Base-by-base conservation (phyloP, 1,139 yeast species). In the Hyphopichia khmerensis region DNA sequence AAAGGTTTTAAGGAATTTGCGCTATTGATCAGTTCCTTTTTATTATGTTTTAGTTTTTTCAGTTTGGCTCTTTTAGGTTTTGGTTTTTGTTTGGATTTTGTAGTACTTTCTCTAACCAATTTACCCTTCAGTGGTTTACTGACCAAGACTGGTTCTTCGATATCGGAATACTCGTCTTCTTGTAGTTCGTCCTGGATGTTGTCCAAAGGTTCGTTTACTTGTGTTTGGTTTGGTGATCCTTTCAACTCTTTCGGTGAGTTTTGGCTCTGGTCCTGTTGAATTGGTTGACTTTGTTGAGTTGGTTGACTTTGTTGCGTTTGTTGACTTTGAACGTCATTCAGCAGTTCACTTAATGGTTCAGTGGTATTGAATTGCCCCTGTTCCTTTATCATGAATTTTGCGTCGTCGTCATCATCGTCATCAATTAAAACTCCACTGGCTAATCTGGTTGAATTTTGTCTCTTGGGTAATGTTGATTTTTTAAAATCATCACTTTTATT, bases 1-100 rank as follows among this genome's bases (percentile, higher is more conserved):
- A 82, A 80, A 4, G 85, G 82, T 44, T 70, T 67, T 40, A 76
- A 60, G 3, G 39, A 8, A 58, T 31, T 30, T 5, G 4, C 7
- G 15, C 38, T 26, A n/a, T 9, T 19, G 31, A 11, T 33, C 11
- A 27, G 4, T n/a, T 37, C 35, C 15, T 21, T 16, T 11, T 26
- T 26, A 26, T 11, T 11, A 13, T 26, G 29, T 21, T 40, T 44
- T 9, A 45, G 24, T 14, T 46, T 32, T 19, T 50, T 51, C 3
- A 48, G 39, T 17, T 44, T 50, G 21, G 45, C 46, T 36, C 43
- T 44, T 34, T 49, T 55, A n/a, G 52, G 36, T 33, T 55, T 50
- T n/a, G 53, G 40, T 39, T 53, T 53, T 29, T 46, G 42, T 31
- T 54, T 57, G 38, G 54, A 53, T 37, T 49, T 44, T 11, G 47